These are phyloP conservation scores for Lotus japonicus DNA, from an alignment of 306 rosid species.

Conservation along the genomic window DNA sequence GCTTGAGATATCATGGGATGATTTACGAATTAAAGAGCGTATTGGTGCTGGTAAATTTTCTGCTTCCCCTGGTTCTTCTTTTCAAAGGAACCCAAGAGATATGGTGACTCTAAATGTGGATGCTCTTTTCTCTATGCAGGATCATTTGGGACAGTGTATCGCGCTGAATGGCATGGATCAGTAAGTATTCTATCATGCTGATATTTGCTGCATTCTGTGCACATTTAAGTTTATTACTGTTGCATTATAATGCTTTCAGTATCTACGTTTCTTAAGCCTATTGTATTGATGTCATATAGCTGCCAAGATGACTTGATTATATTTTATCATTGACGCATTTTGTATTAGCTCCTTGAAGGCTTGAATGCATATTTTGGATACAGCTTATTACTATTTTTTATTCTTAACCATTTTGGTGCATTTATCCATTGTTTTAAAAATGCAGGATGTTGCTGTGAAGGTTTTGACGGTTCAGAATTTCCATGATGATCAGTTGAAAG, in stretches of 20 bases:
- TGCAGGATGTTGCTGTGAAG: conserved; percentile 97
- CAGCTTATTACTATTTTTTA: not conserved
- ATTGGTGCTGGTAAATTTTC: conserved; percentile 83
- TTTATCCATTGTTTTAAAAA: not conserved
- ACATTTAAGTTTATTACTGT: not conserved
- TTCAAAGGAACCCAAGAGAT: not conserved
- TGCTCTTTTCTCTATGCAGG: conserved; percentile 42
- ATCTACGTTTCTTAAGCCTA: not conserved
- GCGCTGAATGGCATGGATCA: conserved; percentile 97
- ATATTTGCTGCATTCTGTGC: not conserved
- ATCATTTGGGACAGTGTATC: conserved; percentile 95
- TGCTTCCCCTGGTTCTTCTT: not conserved
- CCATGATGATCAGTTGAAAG: conserved; percentile 76
- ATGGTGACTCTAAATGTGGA: not conserved
- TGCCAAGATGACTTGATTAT: not conserved
- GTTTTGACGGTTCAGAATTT: conserved; percentile 81
- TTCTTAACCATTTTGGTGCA: not conserved
- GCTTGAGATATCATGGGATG: conserved; percentile 99
- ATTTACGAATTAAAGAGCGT: conserved; percentile 79
- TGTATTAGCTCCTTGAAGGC: not conserved
- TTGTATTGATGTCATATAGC: no score
- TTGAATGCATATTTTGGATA: not conserved
- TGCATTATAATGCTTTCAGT: not conserved
- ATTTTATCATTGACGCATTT: not conserved
- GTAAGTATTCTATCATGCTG: conserved; percentile 38